phyloP scores from a whole-genome alignment of 2,329 filamentous ascomycete genomes.

The Hymenoscyphus albidus region DNA sequence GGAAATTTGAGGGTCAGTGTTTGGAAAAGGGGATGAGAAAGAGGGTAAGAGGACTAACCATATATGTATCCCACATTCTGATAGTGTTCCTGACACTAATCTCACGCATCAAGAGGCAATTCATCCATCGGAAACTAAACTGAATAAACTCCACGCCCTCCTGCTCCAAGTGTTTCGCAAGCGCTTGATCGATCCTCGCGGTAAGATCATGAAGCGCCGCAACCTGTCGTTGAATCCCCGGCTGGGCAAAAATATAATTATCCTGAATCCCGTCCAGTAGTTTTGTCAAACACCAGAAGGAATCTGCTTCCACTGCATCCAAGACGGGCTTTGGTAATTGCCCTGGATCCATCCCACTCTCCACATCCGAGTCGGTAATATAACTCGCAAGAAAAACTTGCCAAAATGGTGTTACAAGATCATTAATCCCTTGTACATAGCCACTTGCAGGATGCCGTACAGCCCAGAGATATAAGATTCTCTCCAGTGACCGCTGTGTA shows the following conservation, averaged over 20 bases:
- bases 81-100: slow-evolving; percentile 96
- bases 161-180: slow-evolving; percentile 84
- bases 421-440: slow-evolving; percentile 98
- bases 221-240: slow-evolving; percentile 93
- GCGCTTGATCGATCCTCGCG: slow-evolving; percentile 75
- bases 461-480: slow-evolving; percentile 96
- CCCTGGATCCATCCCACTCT: slow-evolving; percentile 93
- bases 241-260: slow-evolving; percentile 97
- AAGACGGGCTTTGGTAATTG: slow-evolving; percentile 86
- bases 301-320: slow-evolving; percentile 95
- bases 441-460: slow-evolving; percentile 95
- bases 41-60: slow-evolving; percentile 57
- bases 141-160: slow-evolving; percentile 98
- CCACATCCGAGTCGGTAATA: slow-evolving; percentile 89
- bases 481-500: slow-evolving; percentile 88
- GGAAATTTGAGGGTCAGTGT: not conserved
- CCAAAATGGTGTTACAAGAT: slow-evolving; percentile 96
- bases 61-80: slow-evolving; percentile 99
- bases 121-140: slow-evolving; percentile 99
- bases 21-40: too few relatives aligned
- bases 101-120: slow-evolving; percentile 96
- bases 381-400: slow-evolving; percentile 95
- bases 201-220: slow-evolving; percentile 84
- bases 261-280: slow-evolving; percentile 98
- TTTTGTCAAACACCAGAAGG: slow-evolving; percentile 98